These are phyloP conservation scores for Dactylellina drechsleri DNA, from an alignment of 2,329 filamentous ascomycete genomes.

Conservation along the genomic window DNA sequence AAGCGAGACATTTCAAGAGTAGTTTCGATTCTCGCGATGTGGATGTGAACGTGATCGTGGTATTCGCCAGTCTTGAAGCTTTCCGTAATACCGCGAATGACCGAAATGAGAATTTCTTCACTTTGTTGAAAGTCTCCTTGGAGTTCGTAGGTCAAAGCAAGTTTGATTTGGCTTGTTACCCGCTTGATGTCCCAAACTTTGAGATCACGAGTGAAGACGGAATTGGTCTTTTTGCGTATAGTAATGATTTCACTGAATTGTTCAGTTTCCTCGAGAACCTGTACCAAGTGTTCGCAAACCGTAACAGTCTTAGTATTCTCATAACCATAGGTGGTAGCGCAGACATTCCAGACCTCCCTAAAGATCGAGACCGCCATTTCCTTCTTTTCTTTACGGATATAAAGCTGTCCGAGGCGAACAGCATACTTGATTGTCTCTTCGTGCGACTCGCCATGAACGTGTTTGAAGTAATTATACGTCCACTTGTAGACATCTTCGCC, in stretches of 20 bases:
- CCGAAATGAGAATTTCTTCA: slow-evolving; percentile 22
- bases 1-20: slow-evolving; percentile 31
- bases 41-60: slow-evolving; percentile 31
- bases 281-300: slow-evolving; percentile 28
- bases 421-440: slow-evolving; percentile 28
- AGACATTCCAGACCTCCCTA: slow-evolving; percentile 19
- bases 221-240: slow-evolving; percentile 26
- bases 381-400: slow-evolving; percentile 29
- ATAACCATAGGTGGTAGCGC: slow-evolving; percentile 12
- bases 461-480: slow-evolving; percentile 30
- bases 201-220: slow-evolving; percentile 22
- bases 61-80: slow-evolving; percentile 31
- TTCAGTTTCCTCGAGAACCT: slow-evolving; percentile 32
- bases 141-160: slow-evolving; percentile 27
- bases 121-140: slow-evolving; percentile 22
- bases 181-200: slow-evolving; percentile 39
- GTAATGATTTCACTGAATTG: slow-evolving; percentile 30
- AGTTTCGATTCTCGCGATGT: slow-evolving; percentile 29
- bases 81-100: slow-evolving; percentile 29
- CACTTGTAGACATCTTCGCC: slow-evolving; percentile 39
- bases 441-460: slow-evolving; percentile 20
- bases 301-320: slow-evolving; percentile 17
- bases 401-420: slow-evolving; percentile 17
- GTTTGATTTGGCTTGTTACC: slow-evolving; percentile 18
- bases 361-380: slow-evolving; percentile 21